A percentile compares a stretch with the other conserved stretches of the same genome.
Evolutionary conservation across 345 rosid species (phyloP).

Genomic region (Linum usitatissimum): DNA sequence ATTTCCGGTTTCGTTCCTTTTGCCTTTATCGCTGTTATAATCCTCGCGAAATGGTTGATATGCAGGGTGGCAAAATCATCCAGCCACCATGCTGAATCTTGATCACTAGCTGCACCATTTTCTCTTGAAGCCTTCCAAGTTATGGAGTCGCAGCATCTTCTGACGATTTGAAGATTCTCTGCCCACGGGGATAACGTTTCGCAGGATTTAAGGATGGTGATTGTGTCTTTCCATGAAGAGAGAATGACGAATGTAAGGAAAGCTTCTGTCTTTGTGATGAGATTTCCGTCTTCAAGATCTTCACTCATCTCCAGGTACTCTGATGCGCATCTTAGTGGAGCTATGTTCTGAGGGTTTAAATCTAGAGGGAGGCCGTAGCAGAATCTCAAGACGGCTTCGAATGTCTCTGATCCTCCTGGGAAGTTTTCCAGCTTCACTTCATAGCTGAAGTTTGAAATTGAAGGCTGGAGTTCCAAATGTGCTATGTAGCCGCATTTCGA

Average conservation of each 20-base stretch:
- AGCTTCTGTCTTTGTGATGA: conserved; percentile 65
- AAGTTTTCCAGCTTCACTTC: conserved; percentile 60
- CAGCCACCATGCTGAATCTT: conserved; percentile 25
- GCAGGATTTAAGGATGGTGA: conserved; percentile 58
- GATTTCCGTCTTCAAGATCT: conserved; percentile 71
- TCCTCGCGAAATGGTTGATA: conserved; percentile 66
- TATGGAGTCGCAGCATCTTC: conserved; percentile 79
- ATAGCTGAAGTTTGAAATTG: conserved; percentile 37
- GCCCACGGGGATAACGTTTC: conserved; percentile 72
- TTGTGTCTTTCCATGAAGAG: conserved; percentile 76
- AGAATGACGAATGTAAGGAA: conserved; percentile 72
- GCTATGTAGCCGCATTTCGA: conserved; percentile 76
- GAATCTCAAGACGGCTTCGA: conserved; percentile 54
- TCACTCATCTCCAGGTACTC: conserved; percentile 80
- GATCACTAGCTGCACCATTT: conserved; percentile 25
- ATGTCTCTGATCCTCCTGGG: conserved; percentile 70
- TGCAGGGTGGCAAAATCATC: conserved; percentile 22
- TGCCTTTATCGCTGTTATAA: conserved; percentile 47
- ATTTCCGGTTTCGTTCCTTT: conserved; percentile 37
- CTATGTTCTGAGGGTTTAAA: conserved; percentile 48
- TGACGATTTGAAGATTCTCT: conserved; percentile 71
- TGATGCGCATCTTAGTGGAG: conserved; percentile 66
- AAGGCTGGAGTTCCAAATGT: conserved; percentile 49
- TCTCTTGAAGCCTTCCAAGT: conserved; percentile 65
- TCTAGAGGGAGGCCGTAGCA: conserved; percentile 59